Conservation (phyloP, 1,284 basidiomycete species). For the Peniophora sp. region DNA sequence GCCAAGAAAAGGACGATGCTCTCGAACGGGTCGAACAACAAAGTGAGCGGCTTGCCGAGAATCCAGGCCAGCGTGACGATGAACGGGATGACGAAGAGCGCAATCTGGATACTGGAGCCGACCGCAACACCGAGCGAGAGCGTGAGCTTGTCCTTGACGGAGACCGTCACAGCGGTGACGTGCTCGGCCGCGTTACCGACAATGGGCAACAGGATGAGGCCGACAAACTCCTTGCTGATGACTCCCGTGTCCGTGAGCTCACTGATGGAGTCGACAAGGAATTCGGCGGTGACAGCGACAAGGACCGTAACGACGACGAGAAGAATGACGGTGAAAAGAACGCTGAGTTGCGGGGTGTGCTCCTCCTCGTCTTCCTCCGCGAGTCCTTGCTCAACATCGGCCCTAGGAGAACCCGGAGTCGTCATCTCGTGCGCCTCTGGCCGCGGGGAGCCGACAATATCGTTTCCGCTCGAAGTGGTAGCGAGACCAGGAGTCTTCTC, state of each 20-base stretch:
- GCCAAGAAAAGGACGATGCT: slow-evolving; percentile 40
- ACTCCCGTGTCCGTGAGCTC: slow-evolving; percentile 41
- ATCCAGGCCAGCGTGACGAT: slow-evolving; percentile 60
- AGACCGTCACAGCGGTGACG: slow-evolving; percentile 82
- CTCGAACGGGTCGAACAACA: slow-evolving; percentile 64
- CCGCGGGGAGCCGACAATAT: neutral
- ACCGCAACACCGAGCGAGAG: slow-evolving; percentile 77
- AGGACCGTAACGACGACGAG: slow-evolving; percentile 57
- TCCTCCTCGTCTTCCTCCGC: slow-evolving; percentile 31
- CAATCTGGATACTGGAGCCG: slow-evolving; percentile 90
- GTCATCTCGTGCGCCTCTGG: slow-evolving; percentile 1
- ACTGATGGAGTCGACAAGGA: slow-evolving; percentile 74
- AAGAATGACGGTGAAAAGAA: slow-evolving; percentile 43
- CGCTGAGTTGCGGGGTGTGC: slow-evolving; percentile 48
- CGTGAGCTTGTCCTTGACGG: slow-evolving; percentile 75
- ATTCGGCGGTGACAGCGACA: slow-evolving; percentile 81
- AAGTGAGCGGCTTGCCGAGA: slow-evolving; percentile 54
- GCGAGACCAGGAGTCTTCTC: too few relatives aligned
- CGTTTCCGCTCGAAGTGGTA: neutral
- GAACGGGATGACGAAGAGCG: slow-evolving; percentile 77
- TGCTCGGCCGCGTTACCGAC: slow-evolving; percentile 86
- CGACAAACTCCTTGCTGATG: slow-evolving; percentile 75
- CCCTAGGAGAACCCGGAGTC: neutral
- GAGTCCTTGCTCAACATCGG: slow-evolving; percentile 6
- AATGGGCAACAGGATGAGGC: slow-evolving; percentile 81